Conservation (phyloP, 2,329 filamentous ascomycete species). For the Amauroascus verrucosus region DNA sequence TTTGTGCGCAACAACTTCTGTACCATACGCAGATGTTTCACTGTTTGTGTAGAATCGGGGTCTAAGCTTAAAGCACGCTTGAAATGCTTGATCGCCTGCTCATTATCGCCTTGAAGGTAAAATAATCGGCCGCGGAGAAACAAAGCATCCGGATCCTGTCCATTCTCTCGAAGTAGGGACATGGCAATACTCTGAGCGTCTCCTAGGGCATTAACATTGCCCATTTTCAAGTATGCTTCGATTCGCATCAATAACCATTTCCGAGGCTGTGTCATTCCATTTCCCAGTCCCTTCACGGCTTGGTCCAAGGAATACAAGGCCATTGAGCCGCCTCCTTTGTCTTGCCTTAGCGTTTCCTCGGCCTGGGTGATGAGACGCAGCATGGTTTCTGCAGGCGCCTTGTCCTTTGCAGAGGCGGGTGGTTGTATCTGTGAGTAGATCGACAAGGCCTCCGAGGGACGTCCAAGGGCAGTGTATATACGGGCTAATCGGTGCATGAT, state of each 20-base stretch:
- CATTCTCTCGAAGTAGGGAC: constrained; percentile 72
- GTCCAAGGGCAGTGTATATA: constrained; percentile 78
- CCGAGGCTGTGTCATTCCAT: constrained; percentile 66
- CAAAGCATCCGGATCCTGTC: constrained; percentile 83
- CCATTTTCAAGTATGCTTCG: constrained; percentile 88
- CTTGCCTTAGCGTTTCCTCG: constrained; percentile 61
- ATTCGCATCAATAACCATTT: constrained; percentile 92
- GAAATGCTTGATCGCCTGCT: constrained; percentile 88
- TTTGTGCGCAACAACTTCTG: constrained; percentile 91
- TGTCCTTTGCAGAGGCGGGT: constrained; percentile 73
- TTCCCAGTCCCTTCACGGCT: constrained; percentile 69
- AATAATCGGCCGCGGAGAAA: constrained; percentile 78
- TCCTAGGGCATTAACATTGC: constrained; percentile 73
- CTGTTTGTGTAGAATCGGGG: constrained; percentile 78
- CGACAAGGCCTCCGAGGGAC: constrained; percentile 74
- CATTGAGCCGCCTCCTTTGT: constrained; percentile 80
- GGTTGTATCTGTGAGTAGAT: constrained; percentile 74
- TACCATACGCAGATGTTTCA: constrained; percentile 79
- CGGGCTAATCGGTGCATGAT: constrained; percentile 78
- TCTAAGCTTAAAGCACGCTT: constrained; percentile 81
- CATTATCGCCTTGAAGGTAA: constrained; percentile 87
- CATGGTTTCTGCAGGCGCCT: constrained; percentile 74
- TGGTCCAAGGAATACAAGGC: constrained; percentile 83
- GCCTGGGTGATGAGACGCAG: constrained; percentile 69
- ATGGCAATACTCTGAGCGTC: constrained; percentile 92